A percentile compares a stretch with the other conserved stretches of the same genome.
Conservation (phyloP, 2,329 filamentous ascomycete species). For the Orbilia blumenaviensis region DNA sequence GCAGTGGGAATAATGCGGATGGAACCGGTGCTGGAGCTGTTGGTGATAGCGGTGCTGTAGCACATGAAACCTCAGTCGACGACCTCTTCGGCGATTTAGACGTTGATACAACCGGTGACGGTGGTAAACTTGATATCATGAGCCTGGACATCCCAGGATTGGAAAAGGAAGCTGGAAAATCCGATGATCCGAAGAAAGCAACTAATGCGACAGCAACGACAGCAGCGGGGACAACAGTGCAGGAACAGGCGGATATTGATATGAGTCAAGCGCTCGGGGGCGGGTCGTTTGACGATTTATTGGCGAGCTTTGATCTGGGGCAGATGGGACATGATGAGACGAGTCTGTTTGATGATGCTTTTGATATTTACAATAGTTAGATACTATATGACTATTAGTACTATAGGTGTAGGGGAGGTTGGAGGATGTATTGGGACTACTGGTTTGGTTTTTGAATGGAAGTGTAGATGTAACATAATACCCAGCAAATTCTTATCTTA, state of each 20-base stretch:
- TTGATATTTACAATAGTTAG: conserved; percentile 42
- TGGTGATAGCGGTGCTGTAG: background rate
- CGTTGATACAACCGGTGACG: conserved; percentile 18
- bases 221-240: too few species aligned
- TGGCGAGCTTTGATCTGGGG: conserved; percentile 35
- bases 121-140: conserved; percentile 36
- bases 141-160: conserved; percentile 37
- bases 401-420: too few species aligned
- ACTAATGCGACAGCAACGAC: too few species aligned
- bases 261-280: conserved; percentile 6
- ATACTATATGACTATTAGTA: background rate
- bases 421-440: too few species aligned
- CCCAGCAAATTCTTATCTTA: background rate
- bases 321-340: conserved; percentile 33
- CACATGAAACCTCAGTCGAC: conserved; percentile 14
- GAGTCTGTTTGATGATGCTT: conserved; percentile 43
- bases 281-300: conserved; percentile 30
- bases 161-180: conserved; percentile 7
- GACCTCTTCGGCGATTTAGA: conserved; percentile 38
- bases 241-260: conserved; percentile 16
- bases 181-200: background rate
- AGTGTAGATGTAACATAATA: too few species aligned
- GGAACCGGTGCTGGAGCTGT: background rate
- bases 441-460: too few species aligned
- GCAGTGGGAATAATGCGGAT: background rate